Base-by-base conservation (phyloP, 768 basidiomycete species). In the Galerina marginata region DNA sequence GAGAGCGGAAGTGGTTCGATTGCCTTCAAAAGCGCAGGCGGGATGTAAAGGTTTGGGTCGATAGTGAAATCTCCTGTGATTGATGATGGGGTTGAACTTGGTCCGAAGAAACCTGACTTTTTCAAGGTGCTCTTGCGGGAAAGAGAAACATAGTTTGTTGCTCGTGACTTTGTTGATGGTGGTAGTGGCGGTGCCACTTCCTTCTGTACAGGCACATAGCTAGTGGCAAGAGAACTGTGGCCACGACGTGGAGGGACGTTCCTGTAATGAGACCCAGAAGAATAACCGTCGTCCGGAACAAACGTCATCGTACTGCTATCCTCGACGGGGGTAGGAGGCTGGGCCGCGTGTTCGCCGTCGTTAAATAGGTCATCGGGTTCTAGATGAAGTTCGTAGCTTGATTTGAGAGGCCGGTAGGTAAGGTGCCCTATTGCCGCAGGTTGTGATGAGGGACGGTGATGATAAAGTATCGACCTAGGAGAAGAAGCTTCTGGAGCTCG, bases 21-120 rank as follows among this genome's bases (percentile, higher is more conserved):
- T 16, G 64, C 64, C 26, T 76, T 69, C 11, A 83, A 65, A 33
- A 82, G 54, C 12, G 72, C 67, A 6, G 73, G 37, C 0, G 81
- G 79, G 46, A 83, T 74, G 29, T 67, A 61, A 7, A 83, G 69
- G 47, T 70, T 72, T 0, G 82, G 81, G 49, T 83, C 76, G 36
- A 83, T 77, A 36, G 71, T 71, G 59, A 74, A 79, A 14, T 67
- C 59, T 12, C 76, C 78, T 20, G 68, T 76, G 50, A 79, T 77
- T 1, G 74, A 72, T 0, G 67, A 65, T 2, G 61, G 25, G 4
- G 60, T 50, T 1, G 57, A 37, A 29, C 58, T 54, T 37, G 45
- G 58, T 20, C 55, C 56, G 39, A 65, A 63, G 25, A 65, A 54
- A 6, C 42, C 25, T 64, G 67, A 23, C 53, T 71, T 74, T 12